These are phyloP conservation scores for Penicillium sp. DNA, from an alignment of 2,329 filamentous ascomycete genomes.

Conservation along the genomic window DNA sequence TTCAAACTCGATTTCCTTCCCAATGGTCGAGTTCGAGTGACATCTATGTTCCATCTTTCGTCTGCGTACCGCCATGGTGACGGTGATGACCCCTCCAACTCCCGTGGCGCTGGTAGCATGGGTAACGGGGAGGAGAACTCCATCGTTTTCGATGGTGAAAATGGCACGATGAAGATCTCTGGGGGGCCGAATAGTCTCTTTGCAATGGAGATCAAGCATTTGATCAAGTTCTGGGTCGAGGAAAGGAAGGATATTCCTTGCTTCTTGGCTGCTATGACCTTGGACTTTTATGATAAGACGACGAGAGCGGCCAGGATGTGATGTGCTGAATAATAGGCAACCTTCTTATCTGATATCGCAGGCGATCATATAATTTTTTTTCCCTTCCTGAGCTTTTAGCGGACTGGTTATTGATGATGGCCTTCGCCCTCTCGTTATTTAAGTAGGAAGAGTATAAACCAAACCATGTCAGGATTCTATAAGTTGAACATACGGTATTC, in stretches of 20 bases:
- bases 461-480: too few species aligned
- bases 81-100: conserved; percentile 64
- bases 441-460: too few species aligned
- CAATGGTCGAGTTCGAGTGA: conserved; percentile 94
- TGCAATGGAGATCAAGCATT: conserved; percentile 78
- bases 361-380: neutral
- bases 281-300: conserved; percentile 83
- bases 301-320: conserved; percentile 45
- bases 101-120: conserved; percentile 47
- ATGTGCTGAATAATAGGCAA: conserved; percentile 1
- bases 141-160: conserved; percentile 86
- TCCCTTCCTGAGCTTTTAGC: too few species aligned
- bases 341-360: neutral
- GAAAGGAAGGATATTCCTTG: conserved; percentile 92
- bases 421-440: too few species aligned
- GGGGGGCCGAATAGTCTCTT: conserved; percentile 87
- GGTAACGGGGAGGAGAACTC: conserved; percentile 57
- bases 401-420: too few species aligned
- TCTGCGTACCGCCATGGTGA: conserved; percentile 49
- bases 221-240: conserved; percentile 95
- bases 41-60: conserved; percentile 79
- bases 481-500: too few species aligned
- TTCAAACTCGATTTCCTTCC: conserved; percentile 96
- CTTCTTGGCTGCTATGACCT: conserved; percentile 84
- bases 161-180: conserved; percentile 96